Evolutionary conservation across 2,329 filamentous ascomycete genomes (phyloP), one percentile per base, ranked within the genome.

Genomic region (Leptoxyphium fumago): DNA sequence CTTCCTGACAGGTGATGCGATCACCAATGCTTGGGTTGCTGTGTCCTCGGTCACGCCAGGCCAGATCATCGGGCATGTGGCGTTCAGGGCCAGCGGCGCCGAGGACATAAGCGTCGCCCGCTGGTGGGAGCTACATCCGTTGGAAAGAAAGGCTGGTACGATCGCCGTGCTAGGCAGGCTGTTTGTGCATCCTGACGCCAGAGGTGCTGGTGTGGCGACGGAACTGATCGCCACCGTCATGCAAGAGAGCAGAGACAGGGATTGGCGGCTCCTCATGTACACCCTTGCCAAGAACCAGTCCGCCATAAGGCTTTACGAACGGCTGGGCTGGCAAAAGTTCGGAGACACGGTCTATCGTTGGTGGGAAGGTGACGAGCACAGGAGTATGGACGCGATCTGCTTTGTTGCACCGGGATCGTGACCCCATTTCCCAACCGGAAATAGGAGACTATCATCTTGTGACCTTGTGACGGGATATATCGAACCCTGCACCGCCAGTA

Each of bases 141-240:
- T 18, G 13, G 38, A 40, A 8, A 29, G 46, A 15, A 39, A 43
- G 18, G 21, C 40, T 5, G 9, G 32, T 5, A 36, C 13, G 10
- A 41, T 52, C 32, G 51, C 52, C n/a, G 50, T 54, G 2, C 51
- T 58, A 2, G 54, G 50, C 29, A 47, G 54, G 29, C 45, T 58
- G 9, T 56, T 53, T 40, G 49, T 58, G 18, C 47, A 55, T 41
- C 54, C 55, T 3, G 39, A 39, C 2, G 26, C 45, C 28, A 45
- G 49, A 13, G 50, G 52, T 2, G 30, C 29, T 36, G 54, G 55
- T 1, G 36, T 47, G 13, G 55, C 52, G 10, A 46, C 38, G 14
- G 36, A 44, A 30, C 46, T 58, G 14, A 48, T 55, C 17, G 29
- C 42, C 17, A 38, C 45, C 17, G 54, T 46, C 11, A 38, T 45